Evolutionary conservation across 2,329 filamentous ascomycete species (phyloP).

Genomic region (Davidsoniella eucalypti): DNA sequence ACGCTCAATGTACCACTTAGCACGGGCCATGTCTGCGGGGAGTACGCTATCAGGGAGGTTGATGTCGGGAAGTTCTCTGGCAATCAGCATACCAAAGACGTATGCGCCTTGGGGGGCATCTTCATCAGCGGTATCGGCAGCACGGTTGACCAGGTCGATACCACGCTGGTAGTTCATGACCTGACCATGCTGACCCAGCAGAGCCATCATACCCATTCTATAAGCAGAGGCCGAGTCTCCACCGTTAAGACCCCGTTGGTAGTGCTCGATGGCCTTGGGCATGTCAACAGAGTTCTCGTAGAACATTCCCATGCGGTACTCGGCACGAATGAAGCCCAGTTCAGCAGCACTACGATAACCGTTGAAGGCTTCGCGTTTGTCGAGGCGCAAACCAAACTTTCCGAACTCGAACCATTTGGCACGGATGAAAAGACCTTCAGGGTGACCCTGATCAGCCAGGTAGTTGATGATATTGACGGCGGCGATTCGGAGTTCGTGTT

Average conservation of each 20-base stretch:
- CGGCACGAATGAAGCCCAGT: conserved; percentile 70
- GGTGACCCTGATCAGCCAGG: conserved; percentile 78
- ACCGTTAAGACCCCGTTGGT: conserved; percentile 61
- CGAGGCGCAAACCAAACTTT: conserved; percentile 75
- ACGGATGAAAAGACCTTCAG: conserved; percentile 83
- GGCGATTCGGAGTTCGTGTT: conserved; percentile 76
- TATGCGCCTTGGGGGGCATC: conserved; percentile 95
- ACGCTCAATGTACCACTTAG: conserved; percentile 85
- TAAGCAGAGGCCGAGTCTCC: conserved; percentile 77
- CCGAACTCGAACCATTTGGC: conserved; percentile 98
- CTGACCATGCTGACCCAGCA: conserved; percentile 86
- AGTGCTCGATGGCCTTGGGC: conserved; percentile 79
- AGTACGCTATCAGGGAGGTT: conserved; percentile 55
- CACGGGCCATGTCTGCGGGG: conserved; percentile 52
- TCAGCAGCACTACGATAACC: conserved; percentile 77
- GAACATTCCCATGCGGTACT: conserved; percentile 97
- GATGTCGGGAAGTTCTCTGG: conserved; percentile 82
- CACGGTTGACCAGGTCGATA: conserved; percentile 65
- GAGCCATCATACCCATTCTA: conserved; percentile 90
- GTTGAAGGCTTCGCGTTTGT: conserved; percentile 87
- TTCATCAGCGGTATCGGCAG: conserved; percentile 79
- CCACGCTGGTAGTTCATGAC: conserved; percentile 63
- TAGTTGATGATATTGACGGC: conserved; percentile 86
- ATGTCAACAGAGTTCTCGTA: conserved; percentile 92
- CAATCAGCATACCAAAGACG: conserved; percentile 86